Evolutionary conservation across 2,329 filamentous ascomycete genomes (phyloP).

Genomic region (Phaeosphaeriaceae sp.): DNA sequence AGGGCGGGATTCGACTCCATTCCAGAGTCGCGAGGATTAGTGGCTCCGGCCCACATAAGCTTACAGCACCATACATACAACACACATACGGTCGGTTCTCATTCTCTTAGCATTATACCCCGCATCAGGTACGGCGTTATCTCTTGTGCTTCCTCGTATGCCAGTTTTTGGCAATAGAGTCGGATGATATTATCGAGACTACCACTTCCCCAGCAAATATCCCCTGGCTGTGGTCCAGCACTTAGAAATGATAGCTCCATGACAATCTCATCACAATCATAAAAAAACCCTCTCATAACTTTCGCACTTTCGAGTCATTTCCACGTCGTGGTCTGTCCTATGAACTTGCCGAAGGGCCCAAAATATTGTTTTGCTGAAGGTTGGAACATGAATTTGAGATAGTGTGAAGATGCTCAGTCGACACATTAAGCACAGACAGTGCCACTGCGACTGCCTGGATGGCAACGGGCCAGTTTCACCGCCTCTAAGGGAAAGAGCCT

Average conservation of each 20-base stretch:
- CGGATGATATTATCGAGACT: background rate
- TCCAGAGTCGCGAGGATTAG: constrained; percentile 21
- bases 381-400: background rate
- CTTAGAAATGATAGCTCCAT: too few relatives aligned
- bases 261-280: too few relatives aligned
- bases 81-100: background rate
- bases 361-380: background rate
- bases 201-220: background rate
- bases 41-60: background rate
- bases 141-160: background rate
- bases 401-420: background rate
- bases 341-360: background rate
- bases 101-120: constrained; percentile 7
- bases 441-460: background rate
- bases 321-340: too few relatives aligned
- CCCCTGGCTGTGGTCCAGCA: too few relatives aligned
- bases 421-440: background rate
- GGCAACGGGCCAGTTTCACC: background rate
- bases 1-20: constrained; percentile 35
- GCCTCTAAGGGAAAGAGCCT: background rate
- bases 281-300: too few relatives aligned
- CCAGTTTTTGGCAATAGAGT: background rate
- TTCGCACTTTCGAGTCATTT: too few relatives aligned
- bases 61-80: background rate
- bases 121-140: background rate